Conservation (phyloP, 345 rosid genomes). For the Hibiscus mutabilis region DNA sequence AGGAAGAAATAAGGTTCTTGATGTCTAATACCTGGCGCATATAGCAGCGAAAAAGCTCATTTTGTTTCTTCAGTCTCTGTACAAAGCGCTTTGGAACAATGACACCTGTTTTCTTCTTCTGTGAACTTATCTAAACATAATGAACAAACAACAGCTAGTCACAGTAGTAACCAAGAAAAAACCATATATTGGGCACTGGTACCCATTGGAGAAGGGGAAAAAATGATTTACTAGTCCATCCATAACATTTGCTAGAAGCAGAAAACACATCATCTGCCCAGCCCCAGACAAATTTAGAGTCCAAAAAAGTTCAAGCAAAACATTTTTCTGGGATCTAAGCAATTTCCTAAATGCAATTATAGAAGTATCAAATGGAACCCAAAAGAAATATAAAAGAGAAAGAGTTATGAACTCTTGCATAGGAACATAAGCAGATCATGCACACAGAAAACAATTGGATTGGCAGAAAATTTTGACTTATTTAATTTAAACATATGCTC, state of each 20-base stretch:
- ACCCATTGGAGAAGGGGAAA: not conserved
- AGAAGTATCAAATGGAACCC: not conserved
- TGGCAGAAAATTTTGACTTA: too few species aligned
- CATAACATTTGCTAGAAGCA: not conserved
- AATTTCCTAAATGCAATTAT: not conserved
- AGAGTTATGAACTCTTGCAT: not conserved
- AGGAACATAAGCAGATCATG: not conserved
- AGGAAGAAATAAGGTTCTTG: not conserved
- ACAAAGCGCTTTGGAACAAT: conserved; percentile 96
- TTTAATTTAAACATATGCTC: too few species aligned
- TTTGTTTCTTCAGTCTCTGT: conserved; percentile 96
- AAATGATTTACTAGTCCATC: not conserved
- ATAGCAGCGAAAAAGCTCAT: conserved; percentile 94
- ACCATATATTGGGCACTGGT: not conserved
- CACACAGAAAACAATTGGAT: too few species aligned
- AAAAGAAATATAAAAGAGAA: not conserved
- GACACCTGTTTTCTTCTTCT: conserved; percentile 98
- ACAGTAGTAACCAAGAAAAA: conserved; percentile 9
- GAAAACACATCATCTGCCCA: not conserved
- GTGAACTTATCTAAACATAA: conserved; percentile 75
- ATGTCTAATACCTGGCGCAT: conserved; percentile 79
- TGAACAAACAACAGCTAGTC: conserved; percentile 14
- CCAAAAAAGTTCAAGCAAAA: not conserved
- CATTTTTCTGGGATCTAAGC: not conserved
- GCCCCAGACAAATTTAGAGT: not conserved